phyloP scores from a whole-genome alignment of 805 yeast species.

The Zygosaccharomyces siamensis region DNA sequence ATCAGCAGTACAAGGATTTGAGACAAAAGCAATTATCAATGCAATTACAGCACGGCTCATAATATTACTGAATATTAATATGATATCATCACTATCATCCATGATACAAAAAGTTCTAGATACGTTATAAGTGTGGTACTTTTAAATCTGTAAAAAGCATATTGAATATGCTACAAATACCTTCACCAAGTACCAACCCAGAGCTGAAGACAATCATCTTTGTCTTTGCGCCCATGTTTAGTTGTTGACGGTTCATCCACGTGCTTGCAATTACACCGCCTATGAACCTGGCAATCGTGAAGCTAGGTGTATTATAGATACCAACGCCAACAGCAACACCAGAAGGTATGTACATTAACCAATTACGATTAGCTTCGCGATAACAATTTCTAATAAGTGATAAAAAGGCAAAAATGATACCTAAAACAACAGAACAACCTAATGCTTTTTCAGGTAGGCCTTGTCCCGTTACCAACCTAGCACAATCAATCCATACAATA shows the following conservation, averaged over 20 bases:
- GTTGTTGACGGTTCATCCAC: conserved; percentile 45
- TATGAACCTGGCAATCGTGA: conserved; percentile 85
- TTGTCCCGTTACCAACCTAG: conserved; percentile 84
- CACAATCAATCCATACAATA: conserved; percentile 93
- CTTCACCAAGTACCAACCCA: conserved; percentile 92
- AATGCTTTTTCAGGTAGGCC: conserved; percentile 81
- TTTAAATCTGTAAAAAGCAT: conserved; percentile 70
- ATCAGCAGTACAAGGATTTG: conserved; percentile 37
- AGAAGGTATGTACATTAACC: conserved; percentile 62
- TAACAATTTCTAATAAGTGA: conserved; percentile 60
- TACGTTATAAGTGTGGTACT: conserved; percentile 48
- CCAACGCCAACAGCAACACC: conserved; percentile 98
- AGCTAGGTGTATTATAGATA: conserved; percentile 87
- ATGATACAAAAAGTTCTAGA: background rate
- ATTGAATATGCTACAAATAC: conserved; percentile 75
- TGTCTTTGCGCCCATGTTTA: conserved; percentile 50
- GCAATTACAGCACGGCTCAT: conserved; percentile 22
- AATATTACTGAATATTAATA: conserved; percentile 1
- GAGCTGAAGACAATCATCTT: conserved; percentile 82
- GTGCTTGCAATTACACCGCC: conserved; percentile 72
- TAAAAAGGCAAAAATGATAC: conserved; percentile 61
- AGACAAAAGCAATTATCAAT: conserved; percentile 35
- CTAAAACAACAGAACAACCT: conserved; percentile 56
- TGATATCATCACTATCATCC: too few relatives aligned
- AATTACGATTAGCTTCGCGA: conserved; percentile 39